Conservation (phyloP, 805 yeast genomes). For the Candida boidinii region DNA sequence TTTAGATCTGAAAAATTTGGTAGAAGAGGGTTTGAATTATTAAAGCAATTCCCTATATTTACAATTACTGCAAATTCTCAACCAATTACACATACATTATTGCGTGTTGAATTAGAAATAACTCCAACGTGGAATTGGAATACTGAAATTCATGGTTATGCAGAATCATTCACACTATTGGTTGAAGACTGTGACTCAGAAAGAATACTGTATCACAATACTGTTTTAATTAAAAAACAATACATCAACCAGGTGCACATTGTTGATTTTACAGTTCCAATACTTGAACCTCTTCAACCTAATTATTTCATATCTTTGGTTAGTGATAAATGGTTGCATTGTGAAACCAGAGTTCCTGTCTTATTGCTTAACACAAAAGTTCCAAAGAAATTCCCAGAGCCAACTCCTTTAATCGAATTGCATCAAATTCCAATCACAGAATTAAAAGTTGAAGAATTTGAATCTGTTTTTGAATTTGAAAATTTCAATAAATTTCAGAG, state of each 20-base stretch:
- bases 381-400: slow-evolving; percentile 60
- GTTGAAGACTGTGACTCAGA: slow-evolving; percentile 87
- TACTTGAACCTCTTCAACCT: slow-evolving; percentile 53
- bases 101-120: slow-evolving; percentile 59
- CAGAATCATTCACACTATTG: slow-evolving; percentile 59
- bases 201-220: slow-evolving; percentile 50
- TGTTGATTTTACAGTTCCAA: slow-evolving; percentile 57
- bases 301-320: slow-evolving; percentile 62
- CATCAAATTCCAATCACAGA: slow-evolving; percentile 42
- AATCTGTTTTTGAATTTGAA: slow-evolving; percentile 35
- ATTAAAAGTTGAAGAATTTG: slow-evolving; percentile 40
- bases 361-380: slow-evolving; percentile 39
- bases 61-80: slow-evolving; percentile 52
- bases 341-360: slow-evolving; percentile 56
- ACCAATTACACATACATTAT: slow-evolving; percentile 66
- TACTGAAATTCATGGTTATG: slow-evolving; percentile 45
- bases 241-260: slow-evolving; percentile 45
- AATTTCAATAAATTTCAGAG: slow-evolving; percentile 68
- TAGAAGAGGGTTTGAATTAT: slow-evolving; percentile 42
- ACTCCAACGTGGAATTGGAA: slow-evolving; percentile 80
- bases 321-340: slow-evolving; percentile 83
- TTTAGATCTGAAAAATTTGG: slow-evolving; percentile 66
- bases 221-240: slow-evolving; percentile 40
- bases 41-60: slow-evolving; percentile 69
- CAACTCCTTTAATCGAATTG: slow-evolving; percentile 47